A percentile compares a stretch with the other conserved stretches of the same genome.
These are phyloP conservation scores for Umbelopsis ramanniana DNA, from an alignment of 192 early-diverging fungal genomes.

Conservation along the genomic window DNA sequence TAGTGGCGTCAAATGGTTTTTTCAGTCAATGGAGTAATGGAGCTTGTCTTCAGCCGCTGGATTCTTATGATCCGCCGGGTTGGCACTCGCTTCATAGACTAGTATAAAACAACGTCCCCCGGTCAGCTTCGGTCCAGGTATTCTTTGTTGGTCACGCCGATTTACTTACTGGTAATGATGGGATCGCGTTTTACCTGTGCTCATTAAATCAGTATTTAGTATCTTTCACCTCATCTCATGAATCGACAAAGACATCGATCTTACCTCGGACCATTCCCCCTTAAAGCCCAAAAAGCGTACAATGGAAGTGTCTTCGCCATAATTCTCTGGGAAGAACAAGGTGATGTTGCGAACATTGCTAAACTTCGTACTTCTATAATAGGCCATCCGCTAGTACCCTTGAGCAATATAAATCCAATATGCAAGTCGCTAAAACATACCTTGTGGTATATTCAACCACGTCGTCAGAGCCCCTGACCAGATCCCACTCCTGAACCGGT, in stretches of 20 bases:
- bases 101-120: neutral
- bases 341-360: constrained; percentile 77
- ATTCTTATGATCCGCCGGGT: constrained; percentile 74
- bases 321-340: constrained; percentile 82
- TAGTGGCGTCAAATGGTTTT: neutral
- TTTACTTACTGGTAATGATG: constrained; percentile 57
- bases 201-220: too few relatives aligned
- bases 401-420: neutral
- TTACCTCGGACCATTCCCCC: constrained; percentile 85
- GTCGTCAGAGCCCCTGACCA: constrained; percentile 60
- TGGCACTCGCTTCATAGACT: constrained; percentile 74
- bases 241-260: too few relatives aligned
- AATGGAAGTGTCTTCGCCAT: constrained; percentile 74
- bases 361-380: constrained; percentile 73
- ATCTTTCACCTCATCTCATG: too few relatives aligned
- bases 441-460: constrained; percentile 68
- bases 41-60: constrained; percentile 50
- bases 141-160: too few relatives aligned
- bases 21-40: constrained; percentile 53
- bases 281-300: constrained; percentile 88
- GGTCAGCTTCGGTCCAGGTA: too few relatives aligned
- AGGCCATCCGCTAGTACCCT: constrained; percentile 40
- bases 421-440: constrained; percentile 20
- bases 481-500: constrained; percentile 84
- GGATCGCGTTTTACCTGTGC: constrained; percentile 64